phyloP scores from a whole-genome alignment of 176 grass and related monocot species.

The Musa beccarii region DNA sequence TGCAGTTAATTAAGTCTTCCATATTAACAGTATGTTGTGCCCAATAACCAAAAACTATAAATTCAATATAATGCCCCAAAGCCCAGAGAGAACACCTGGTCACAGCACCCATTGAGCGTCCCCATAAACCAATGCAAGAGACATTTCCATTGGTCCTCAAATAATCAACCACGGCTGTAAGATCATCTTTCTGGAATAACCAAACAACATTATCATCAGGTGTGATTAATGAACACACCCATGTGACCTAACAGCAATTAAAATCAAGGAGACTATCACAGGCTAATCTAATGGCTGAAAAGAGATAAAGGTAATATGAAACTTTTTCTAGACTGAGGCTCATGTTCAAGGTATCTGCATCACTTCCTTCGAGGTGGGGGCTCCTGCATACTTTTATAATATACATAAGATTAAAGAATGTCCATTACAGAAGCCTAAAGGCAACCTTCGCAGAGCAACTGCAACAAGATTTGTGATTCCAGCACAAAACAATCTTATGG shows the following conservation, averaged over 20 bases:
- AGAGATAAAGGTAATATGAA: not conserved
- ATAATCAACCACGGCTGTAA: slow-evolving; percentile 81
- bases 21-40: not conserved
- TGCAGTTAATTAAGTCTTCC: no score
- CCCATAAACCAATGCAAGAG: slow-evolving; percentile 95
- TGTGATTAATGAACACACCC: not conserved
- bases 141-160: slow-evolving; percentile 66
- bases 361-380: not conserved
- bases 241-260: not conserved
- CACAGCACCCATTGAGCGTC: slow-evolving; percentile 99
- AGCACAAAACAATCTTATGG: no score
- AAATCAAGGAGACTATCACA: not conserved
- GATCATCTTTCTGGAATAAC: slow-evolving; percentile 81
- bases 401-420: not conserved
- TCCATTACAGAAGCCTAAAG: no score
- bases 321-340: not conserved
- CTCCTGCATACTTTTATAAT: not conserved
- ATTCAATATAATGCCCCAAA: slow-evolving; percentile 1
- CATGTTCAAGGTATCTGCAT: not conserved
- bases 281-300: not conserved
- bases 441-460: no score
- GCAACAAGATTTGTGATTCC: no score
- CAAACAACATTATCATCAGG: slow-evolving; percentile 2
- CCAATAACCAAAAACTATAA: not conserved
- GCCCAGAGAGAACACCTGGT: slow-evolving; percentile 46